phyloP scores from a whole-genome alignment of 257 asterid species.

The Gentiana macrophylla region DNA sequence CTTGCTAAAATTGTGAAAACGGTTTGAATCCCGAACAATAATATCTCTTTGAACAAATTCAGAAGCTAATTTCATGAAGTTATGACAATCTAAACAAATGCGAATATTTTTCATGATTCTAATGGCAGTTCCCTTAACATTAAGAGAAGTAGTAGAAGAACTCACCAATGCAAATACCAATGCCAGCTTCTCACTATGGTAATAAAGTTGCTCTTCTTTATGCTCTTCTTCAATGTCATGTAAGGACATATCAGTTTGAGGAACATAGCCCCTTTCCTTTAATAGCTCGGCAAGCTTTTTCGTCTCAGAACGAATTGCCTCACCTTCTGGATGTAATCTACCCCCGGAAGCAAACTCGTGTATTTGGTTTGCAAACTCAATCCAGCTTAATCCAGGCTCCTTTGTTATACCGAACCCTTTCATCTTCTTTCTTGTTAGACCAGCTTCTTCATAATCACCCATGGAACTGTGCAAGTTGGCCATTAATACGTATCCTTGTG shows the following conservation, averaged over 20 bases:
- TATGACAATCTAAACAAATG: conserved; percentile 78
- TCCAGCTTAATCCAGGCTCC: conserved; percentile 89
- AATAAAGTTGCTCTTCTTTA: conserved; percentile 75
- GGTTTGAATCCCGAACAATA: conserved; percentile 63
- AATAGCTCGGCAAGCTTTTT: conserved; percentile 29
- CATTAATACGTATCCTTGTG: conserved; percentile 60
- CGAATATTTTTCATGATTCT: conserved; percentile 59
- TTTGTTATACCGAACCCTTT: conserved; percentile 41
- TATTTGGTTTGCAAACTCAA: conserved; percentile 34
- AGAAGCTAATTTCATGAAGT: conserved; percentile 66
- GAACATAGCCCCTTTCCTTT: conserved; percentile 40
- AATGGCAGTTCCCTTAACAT: conserved; percentile 18
- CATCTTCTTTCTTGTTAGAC: conserved; percentile 44
- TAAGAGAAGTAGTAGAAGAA: conserved; percentile 7
- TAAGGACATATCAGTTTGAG: conserved; percentile 41
- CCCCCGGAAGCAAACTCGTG: conserved; percentile 87
- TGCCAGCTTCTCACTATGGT: conserved; percentile 87
- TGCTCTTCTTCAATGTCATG: conserved; percentile 85
- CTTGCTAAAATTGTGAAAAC: conserved; percentile 66
- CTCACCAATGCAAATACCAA: conserved; percentile 57
- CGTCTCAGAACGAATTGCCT: conserved; percentile 33
- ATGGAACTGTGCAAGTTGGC: conserved; percentile 51
- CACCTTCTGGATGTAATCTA: conserved; percentile 35
- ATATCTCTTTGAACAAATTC: conserved; percentile 39
- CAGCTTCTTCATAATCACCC: conserved; percentile 39